These are phyloP conservation scores for Toxoplasma gondii DNA, from an alignment of 169 alveolate genomes.

Conservation along the genomic window DNA sequence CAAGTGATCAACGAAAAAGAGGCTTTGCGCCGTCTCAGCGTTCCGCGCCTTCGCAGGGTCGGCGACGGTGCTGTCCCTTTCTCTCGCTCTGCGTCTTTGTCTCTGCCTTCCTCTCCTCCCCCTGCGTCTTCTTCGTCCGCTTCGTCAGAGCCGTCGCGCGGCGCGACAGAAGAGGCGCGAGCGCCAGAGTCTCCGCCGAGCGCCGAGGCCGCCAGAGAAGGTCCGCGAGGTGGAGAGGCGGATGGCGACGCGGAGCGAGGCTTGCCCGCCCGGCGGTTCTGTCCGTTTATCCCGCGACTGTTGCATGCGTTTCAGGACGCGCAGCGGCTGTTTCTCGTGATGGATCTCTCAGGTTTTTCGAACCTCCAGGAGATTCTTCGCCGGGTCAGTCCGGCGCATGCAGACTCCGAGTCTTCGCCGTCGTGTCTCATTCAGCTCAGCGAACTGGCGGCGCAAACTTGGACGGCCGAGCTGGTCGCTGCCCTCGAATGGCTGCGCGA, in stretches of 20 bases:
- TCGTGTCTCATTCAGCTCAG: neutral
- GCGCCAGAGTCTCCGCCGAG: neutral
- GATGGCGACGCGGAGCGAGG: neutral
- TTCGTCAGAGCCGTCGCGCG: neutral
- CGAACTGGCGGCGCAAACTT: conserved; percentile 45
- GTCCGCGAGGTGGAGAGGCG: neutral
- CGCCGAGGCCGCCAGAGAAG: neutral
- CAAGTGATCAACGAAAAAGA: conserved; percentile 8
- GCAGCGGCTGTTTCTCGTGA: conserved; percentile 3
- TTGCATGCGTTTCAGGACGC: neutral
- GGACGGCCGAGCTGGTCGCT: conserved; percentile 58
- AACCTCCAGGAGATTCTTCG: conserved; percentile 21
- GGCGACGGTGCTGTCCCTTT: neutral
- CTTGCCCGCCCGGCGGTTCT: neutral
- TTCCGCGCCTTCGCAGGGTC: neutral
- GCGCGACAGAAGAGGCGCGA: neutral
- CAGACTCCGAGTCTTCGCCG: neutral
- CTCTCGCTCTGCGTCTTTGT: neutral
- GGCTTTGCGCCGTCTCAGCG: neutral
- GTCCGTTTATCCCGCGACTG: conserved; percentile 21
- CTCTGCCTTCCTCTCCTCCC: neutral
- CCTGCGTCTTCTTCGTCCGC: neutral
- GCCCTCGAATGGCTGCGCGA: conserved; percentile 52
- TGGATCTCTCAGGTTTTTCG: neutral
- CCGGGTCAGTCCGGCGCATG: neutral